Conservation (phyloP, 164 flowering plant genomes). For the Brasenia schreberi region DNA sequence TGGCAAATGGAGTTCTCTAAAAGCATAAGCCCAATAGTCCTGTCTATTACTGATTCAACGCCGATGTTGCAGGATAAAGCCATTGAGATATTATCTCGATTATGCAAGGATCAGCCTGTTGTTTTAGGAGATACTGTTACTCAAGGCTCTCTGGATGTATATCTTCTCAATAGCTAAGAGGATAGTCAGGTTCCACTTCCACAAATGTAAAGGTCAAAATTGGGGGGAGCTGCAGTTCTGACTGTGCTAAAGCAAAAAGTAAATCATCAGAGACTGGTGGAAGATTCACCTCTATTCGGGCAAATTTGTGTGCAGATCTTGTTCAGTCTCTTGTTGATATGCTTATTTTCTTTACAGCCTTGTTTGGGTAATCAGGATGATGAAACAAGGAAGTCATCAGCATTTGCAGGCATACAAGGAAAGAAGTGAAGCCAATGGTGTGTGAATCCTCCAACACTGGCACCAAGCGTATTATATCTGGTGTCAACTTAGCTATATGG, state of each 20-base stretch:
- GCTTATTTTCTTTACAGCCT: slow-evolving; percentile 24
- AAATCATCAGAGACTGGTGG: slow-evolving; percentile 52
- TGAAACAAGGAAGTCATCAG: slow-evolving; percentile 32
- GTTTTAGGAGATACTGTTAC: slow-evolving; percentile 52
- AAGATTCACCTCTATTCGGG: slow-evolving; percentile 50
- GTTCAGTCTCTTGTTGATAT: slow-evolving; percentile 80
- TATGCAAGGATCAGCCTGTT: slow-evolving; percentile 59
- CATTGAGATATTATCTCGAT: slow-evolving; percentile 71
- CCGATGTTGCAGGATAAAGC: slow-evolving; percentile 84
- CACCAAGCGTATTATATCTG: slow-evolving; percentile 44
- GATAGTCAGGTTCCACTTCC: slow-evolving; percentile 46
- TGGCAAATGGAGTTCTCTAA: slow-evolving; percentile 65
- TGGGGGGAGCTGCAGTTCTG: slow-evolving; percentile 90
- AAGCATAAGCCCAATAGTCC: slow-evolving; percentile 65
- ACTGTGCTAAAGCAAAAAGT: slow-evolving; percentile 80
- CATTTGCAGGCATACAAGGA: slow-evolving; percentile 41
- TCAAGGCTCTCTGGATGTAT: slow-evolving; percentile 51
- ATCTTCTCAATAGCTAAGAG: slow-evolving; percentile 58
- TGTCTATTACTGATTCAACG: slow-evolving; percentile 51
- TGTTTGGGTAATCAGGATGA: slow-evolving; percentile 13
- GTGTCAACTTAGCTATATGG: slow-evolving; percentile 62
- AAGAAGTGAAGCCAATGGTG: slow-evolving; percentile 15
- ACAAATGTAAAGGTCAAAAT: slow-evolving; percentile 59
- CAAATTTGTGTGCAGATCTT: slow-evolving; percentile 37
- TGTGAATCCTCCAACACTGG: slow-evolving; percentile 25